Evolutionary conservation across 23 red algal genomes (phyloP).

Genomic region (Gracilariopsis chorda): DNA sequence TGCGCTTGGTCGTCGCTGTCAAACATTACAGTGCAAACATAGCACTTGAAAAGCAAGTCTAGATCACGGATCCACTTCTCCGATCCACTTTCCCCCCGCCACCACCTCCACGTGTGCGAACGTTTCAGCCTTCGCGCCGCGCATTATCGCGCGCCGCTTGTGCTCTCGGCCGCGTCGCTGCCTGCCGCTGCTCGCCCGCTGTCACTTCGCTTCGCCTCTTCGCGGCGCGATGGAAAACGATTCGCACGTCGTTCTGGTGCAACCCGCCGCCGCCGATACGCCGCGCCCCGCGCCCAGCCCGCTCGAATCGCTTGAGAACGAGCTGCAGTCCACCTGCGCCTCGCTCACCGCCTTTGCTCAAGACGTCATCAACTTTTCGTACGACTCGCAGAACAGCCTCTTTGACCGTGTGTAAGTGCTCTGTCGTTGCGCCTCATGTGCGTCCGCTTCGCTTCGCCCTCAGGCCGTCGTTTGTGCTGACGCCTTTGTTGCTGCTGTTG

Average conservation of each 20-base stretch:
- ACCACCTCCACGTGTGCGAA: too few species aligned
- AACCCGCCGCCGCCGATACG: neutral
- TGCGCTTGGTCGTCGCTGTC: too few species aligned
- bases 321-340: constrained; percentile 8
- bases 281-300: neutral
- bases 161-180: too few species aligned
- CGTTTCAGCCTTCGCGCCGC: too few species aligned
- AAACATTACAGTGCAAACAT: too few species aligned
- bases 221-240: neutral
- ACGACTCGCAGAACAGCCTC: constrained; percentile 30
- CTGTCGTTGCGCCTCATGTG: neutral
- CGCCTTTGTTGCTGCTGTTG: neutral
- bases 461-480: neutral
- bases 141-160: too few species aligned
- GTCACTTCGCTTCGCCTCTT: neutral
- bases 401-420: constrained; percentile 23
- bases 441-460: neutral
- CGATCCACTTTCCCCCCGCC: too few species aligned
- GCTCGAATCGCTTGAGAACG: constrained; percentile 34
- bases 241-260: neutral
- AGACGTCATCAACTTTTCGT: constrained; percentile 36
- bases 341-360: constrained; percentile 28
- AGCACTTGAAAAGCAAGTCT: too few species aligned
- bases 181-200: neutral
- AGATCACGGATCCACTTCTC: too few species aligned